These are phyloP conservation scores for Trypanosoma rangeli DNA, from an alignment of 208 protist species.

Conservation along the genomic window DNA sequence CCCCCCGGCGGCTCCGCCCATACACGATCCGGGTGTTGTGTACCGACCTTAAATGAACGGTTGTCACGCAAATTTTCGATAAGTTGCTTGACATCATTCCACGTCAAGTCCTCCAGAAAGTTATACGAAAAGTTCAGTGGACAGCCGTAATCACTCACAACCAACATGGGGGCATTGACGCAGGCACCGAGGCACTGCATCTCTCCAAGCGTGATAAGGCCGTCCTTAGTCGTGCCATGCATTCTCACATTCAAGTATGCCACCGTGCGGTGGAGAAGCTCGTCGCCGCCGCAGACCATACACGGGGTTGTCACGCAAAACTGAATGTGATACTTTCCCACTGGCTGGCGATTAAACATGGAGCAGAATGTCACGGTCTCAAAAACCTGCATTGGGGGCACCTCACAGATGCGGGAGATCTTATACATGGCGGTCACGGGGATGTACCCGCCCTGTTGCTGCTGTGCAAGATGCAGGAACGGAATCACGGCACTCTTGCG, in stretches of 20 bases:
- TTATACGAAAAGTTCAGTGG: slow-evolving; percentile 90
- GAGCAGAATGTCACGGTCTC: slow-evolving; percentile 93
- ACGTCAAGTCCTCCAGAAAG: slow-evolving; percentile 90
- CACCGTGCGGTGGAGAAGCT: slow-evolving; percentile 80
- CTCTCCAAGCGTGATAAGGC: slow-evolving; percentile 91
- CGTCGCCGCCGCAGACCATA: slow-evolving; percentile 91
- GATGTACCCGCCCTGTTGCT: slow-evolving; percentile 91
- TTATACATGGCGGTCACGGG: slow-evolving; percentile 94
- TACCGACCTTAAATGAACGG: slow-evolving; percentile 72
- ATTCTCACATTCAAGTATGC: slow-evolving; percentile 83
- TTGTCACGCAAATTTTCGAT: slow-evolving; percentile 78
- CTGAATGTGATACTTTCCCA: slow-evolving; percentile 94
- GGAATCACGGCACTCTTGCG: slow-evolving; percentile 85
- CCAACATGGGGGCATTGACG: slow-evolving; percentile 94
- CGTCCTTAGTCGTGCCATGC: slow-evolving; percentile 85
- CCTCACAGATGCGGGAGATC: slow-evolving; percentile 92
- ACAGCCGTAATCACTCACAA: slow-evolving; percentile 91
- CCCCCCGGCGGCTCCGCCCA: slow-evolving; percentile 78
- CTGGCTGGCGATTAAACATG: slow-evolving; percentile 95
- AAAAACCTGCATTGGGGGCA: slow-evolving; percentile 91
- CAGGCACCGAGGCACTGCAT: slow-evolving; percentile 95
- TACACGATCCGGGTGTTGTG: slow-evolving; percentile 68
- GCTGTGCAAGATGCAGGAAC: slow-evolving; percentile 89
- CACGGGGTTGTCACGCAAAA: slow-evolving; percentile 94
- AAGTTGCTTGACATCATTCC: slow-evolving; percentile 79